Evolutionary conservation across 805 yeast genomes (phyloP), one percentile per base, ranked within the genome.

Genomic region (Wickerhamiella allomyrinae): DNA sequence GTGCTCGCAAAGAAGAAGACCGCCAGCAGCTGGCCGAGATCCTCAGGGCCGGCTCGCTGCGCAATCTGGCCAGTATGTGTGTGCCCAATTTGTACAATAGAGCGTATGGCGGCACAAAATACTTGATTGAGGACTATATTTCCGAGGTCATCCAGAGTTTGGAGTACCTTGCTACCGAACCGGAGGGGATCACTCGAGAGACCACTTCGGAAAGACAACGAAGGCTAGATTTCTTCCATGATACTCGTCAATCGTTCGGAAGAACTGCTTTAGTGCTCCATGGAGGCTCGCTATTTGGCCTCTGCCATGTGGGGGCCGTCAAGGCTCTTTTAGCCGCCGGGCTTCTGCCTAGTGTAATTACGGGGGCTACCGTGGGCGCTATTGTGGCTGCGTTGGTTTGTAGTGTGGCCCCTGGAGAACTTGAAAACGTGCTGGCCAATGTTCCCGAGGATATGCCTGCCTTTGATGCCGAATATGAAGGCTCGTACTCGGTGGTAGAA

Each of bases 361-460:
- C 89, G 6, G 98, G 98, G 0, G 80, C 87, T 44, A 91, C 95
- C 0, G 81, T 85, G 46, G 98, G 98, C 1, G 93, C 97, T 0
- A 79, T 87, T 1, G 86, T 87, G 15, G 97, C 95, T 0, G 76
- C 94, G 0, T 65, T 85, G 29, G 82, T 81, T 1, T 85, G 96
- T 54, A 74, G 84, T 10, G 63, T 81, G 46, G 68, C 74, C 2
- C 82, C 78, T 41, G 71, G 70, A 2, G 91, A 84, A 50, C 61
- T 87, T 5, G 60, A 62, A 1, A 62, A 58, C 3, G 61, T 69
- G 10, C 57, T 76, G 19, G 52, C 53, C 15, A 35, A 41, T 6
- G 40, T 61, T 0, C 48, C 61, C 7, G 37, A 40, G 1, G 46
- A 38, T 10, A 43, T 58, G 41, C 55, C 57, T 4, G 47, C 47